Percentiles rank a stretch among this genome's conserved stretches.
phyloP scores from a whole-genome alignment of 768 basidiomycete genomes.

The Rhizopogon roseolus region DNA sequence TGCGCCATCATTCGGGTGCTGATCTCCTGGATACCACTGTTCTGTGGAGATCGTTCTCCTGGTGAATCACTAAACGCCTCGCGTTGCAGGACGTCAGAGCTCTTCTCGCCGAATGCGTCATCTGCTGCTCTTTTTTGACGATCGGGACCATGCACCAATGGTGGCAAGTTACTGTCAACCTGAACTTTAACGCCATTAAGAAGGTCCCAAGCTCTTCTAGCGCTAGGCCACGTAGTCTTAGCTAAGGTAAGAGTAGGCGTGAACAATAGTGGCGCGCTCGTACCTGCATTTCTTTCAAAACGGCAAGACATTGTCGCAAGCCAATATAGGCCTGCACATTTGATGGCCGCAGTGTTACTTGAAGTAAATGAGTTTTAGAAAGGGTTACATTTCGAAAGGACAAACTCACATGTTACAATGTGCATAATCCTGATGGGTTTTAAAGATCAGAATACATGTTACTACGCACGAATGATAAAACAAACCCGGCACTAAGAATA shows the following conservation, averaged over 20 bases:
- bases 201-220: slow-evolving; percentile 59
- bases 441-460: background rate
- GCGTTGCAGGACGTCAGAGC: slow-evolving; percentile 38
- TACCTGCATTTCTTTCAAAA: slow-evolving; percentile 67
- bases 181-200: slow-evolving; percentile 63
- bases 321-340: slow-evolving; percentile 67
- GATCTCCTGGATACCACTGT: slow-evolving; percentile 53
- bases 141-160: slow-evolving; percentile 34
- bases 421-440: slow-evolving; percentile 63
- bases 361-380: slow-evolving; percentile 10
- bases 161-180: slow-evolving; percentile 33
- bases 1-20: slow-evolving; percentile 66
- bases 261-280: slow-evolving; percentile 11
- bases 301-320: slow-evolving; percentile 57
- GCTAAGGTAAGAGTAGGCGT: slow-evolving; percentile 8
- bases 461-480: slow-evolving; percentile 4
- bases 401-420: slow-evolving; percentile 57
- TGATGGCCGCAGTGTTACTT: slow-evolving; percentile 69
- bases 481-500: slow-evolving; percentile 69
- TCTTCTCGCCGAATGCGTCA: slow-evolving; percentile 60
- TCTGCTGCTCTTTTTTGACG: slow-evolving; percentile 56
- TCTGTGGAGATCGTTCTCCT: slow-evolving; percentile 18
- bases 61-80: slow-evolving; percentile 30
- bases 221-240: slow-evolving; percentile 69
- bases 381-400: background rate